Base-by-base conservation (phyloP, 768 basidiomycete genomes). In the Zangia roseola region DNA sequence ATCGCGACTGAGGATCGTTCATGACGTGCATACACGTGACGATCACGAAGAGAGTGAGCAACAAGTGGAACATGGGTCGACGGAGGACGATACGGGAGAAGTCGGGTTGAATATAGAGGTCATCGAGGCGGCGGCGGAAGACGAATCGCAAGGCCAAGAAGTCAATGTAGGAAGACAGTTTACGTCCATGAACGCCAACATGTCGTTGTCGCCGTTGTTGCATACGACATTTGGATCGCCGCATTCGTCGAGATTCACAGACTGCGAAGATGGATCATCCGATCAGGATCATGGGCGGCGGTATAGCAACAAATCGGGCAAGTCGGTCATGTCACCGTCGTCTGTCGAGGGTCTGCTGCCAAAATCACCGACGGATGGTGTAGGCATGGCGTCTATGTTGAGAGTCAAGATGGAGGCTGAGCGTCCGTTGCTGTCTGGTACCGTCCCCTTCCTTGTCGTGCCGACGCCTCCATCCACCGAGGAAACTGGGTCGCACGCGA, bases 181-280 rank as follows among this genome's bases (percentile, higher is more conserved):
- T 34, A 31, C 38, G 20, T 41, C 56, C 17, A 6, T 38, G 38
- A 50, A 50, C 36, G 3, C 19, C 30, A 50, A 56, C 45, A 21
- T 14, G 31, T 26, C 54, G 28, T 38, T 67, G 1, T 72, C 73
- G 8, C 74, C 75, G 16, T 47, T 75, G 8, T 56, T 75, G 35
- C 73, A 75, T 57, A 68, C 74, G 26, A 64, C 64, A 9, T 77
- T 77, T 56, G 65, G 70, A 36, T 74, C 74, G 14, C 74, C 72
- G 4, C 53, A 62, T 53, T 64, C 70, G 16, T 64, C 63, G 30
- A 52, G 59, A 49, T 61, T 56, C 40, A 65, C 68, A 25, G 65
- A 69, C 20, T 16, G 47, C 12, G 67, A 67, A 34, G 67, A 63
- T 14, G 61, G 58, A 25, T 60, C 63, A 25, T 60, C 63, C 5